A percentile compares a stretch with the other conserved stretches of the same genome.
phyloP scores from a whole-genome alignment of 768 basidiomycete genomes.

The Amanita polypyramis region DNA sequence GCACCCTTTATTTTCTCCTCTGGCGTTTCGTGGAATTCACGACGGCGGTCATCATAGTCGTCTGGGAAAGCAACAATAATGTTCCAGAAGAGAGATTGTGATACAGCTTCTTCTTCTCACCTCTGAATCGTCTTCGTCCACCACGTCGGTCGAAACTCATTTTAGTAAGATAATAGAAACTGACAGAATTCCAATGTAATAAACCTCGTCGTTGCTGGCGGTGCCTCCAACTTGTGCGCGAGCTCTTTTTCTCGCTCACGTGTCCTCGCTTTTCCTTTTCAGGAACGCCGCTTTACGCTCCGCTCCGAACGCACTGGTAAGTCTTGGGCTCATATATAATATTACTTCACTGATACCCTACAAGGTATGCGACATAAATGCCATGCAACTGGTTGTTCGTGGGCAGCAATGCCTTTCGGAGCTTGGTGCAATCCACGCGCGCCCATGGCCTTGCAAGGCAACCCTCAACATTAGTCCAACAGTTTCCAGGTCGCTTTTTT shows the following conservation, averaged over 20 bases:
- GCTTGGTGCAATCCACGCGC: slow-evolving; percentile 6
- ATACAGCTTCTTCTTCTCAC: slow-evolving; percentile 27
- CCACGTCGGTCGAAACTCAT: slow-evolving; percentile 56
- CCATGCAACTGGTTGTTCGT: slow-evolving; percentile 52
- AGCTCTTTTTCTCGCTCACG: neutral
- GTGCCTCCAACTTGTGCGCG: neutral
- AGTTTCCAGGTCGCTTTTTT: neutral
- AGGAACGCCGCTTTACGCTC: neutral
- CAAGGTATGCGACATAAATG: slow-evolving; percentile 60
- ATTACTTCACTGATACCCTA: slow-evolving; percentile 2
- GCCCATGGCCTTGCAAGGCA: neutral
- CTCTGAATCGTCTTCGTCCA: slow-evolving; percentile 40
- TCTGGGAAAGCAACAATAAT: slow-evolving; percentile 37
- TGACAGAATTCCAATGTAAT: neutral
- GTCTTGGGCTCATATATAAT: neutral
- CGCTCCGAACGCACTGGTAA: slow-evolving; percentile 10
- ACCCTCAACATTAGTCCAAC: neutral
- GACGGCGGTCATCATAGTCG: slow-evolving; percentile 59
- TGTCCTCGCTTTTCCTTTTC: neutral
- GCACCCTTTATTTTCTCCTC: slow-evolving; percentile 59
- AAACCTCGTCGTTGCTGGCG: neutral
- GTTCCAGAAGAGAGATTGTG: neutral
- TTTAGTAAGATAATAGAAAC: slow-evolving; percentile 14
- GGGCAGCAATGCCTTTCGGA: slow-evolving; percentile 31
- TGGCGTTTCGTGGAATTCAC: slow-evolving; percentile 56